Conservation (phyloP, 2,329 filamentous ascomycete genomes). For the Biscogniauxia marginata region DNA sequence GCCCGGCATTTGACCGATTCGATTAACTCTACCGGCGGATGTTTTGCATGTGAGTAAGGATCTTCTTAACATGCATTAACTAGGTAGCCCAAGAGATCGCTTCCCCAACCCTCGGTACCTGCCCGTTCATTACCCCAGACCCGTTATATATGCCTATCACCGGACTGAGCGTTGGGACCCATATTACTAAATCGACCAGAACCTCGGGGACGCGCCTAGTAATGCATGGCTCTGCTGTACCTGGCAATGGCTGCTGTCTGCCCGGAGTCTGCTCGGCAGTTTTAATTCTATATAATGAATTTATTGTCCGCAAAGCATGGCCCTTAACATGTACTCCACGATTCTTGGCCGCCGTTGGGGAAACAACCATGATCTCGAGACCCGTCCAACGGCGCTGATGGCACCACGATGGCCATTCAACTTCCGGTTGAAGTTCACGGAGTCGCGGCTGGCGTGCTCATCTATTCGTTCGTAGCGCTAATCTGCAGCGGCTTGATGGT, state of each 20-base stretch:
- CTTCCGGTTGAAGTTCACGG: conserved; percentile 13
- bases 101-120: background rate
- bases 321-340: background rate
- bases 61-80: background rate
- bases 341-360: background rate
- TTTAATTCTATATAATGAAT: background rate
- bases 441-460: conserved; percentile 13
- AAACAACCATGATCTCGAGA: background rate
- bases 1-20: background rate
- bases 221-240: background rate
- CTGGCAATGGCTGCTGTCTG: background rate
- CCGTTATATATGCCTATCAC: background rate
- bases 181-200: background rate
- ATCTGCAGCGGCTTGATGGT: conserved; percentile 12
- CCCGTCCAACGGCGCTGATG: background rate
- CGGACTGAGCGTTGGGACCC: background rate
- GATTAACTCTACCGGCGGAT: background rate
- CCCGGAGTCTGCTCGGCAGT: background rate
- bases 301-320: background rate
- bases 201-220: background rate
- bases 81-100: background rate
- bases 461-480: conserved; percentile 12
- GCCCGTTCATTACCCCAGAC: background rate
- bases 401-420: conserved; percentile 1
- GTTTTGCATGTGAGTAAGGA: background rate